Evolutionary conservation across 2,329 filamentous ascomycete genomes (phyloP), one percentile per base, ranked within the genome.

Genomic region (Pseudogymnoascus sp.): DNA sequence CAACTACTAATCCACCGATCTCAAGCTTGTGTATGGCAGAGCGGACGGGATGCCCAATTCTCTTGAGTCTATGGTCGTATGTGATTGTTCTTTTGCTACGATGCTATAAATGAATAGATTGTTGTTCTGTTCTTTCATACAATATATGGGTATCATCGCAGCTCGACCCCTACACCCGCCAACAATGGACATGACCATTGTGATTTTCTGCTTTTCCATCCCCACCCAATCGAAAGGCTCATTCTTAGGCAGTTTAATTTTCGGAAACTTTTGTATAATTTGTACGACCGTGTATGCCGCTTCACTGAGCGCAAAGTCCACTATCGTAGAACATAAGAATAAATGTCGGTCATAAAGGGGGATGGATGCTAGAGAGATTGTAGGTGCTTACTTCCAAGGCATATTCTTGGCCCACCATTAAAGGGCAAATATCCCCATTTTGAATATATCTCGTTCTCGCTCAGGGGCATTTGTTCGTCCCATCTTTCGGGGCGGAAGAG

Each of bases 381-480:
- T 18, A 28, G 23, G 28, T 49, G 69, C 67, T 71, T 65, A 68
- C 70, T 71, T 21, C 69, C 67, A n/a, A 69, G 63, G 61, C 68
- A 70, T 9, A 66, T 61, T 31, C 68, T 65, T 14, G 68, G 66
- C 23, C 68, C 68, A 21, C 66, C 68, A 62, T 70, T 68, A 21
- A 70, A 70, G 41, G 70, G 69, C 5, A 73, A 60, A 62, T 68
- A 73, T 38, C 67, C 71, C 69, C 23, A 49, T 49, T 45, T 28
- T 5, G 23, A 49, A 28, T 3, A 2, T 16, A 14, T 49, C 43
- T 49, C 43, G 12, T 49, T 49, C 21, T 69, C 71, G 38, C 58
- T 64, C n/a, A 60, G 63, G 80, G 66, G 81, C 80, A 60, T 81
- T 9, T 37, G 38, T 21, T 66, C 64, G 7, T 67, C 68, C 72